Conservation (phyloP, 2,329 filamentous ascomycete genomes). For the Cercospora zeae-maydis region DNA sequence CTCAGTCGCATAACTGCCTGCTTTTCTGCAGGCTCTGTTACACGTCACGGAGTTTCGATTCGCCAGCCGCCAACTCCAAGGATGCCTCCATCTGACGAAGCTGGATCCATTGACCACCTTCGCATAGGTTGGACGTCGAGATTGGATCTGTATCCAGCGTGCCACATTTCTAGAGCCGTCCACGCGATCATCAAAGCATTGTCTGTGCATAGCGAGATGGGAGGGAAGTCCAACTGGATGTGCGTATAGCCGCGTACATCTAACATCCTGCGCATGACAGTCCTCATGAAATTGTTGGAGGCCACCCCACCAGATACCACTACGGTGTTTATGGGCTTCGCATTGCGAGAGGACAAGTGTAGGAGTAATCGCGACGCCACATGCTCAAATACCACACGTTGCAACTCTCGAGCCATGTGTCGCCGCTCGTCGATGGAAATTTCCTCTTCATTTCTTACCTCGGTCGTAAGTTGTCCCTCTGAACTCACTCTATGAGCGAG, state of each 20-base stretch:
- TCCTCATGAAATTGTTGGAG: constrained; percentile 72
- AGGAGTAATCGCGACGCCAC: constrained; percentile 70
- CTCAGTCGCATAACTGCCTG: neutral
- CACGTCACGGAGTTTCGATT: neutral
- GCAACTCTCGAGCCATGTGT: constrained; percentile 66
- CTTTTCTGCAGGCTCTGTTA: neutral
- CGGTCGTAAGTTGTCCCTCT: constrained; percentile 34
- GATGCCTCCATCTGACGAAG: constrained; percentile 61
- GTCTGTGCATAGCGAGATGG: constrained; percentile 76
- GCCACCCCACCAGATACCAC: constrained; percentile 91
- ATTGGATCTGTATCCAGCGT: constrained; percentile 66
- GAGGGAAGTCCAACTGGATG: constrained; percentile 69
- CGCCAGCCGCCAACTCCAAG: constrained; percentile 57
- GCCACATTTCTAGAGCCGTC: constrained; percentile 89
- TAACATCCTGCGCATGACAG: constrained; percentile 57
- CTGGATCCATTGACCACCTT: constrained; percentile 71
- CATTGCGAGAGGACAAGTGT: constrained; percentile 23
- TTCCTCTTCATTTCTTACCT: constrained; percentile 33
- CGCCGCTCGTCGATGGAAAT: constrained; percentile 60
- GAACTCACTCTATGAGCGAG: constrained; percentile 36
- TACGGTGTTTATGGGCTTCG: constrained; percentile 53
- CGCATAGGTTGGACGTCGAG: constrained; percentile 58
- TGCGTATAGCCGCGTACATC: constrained; percentile 62
- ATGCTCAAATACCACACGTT: constrained; percentile 85
- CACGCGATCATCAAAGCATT: constrained; percentile 98